These are phyloP conservation scores for Coccomyxa sp. DNA, from an alignment of 139 green algal genomes.

Conservation along the genomic window DNA sequence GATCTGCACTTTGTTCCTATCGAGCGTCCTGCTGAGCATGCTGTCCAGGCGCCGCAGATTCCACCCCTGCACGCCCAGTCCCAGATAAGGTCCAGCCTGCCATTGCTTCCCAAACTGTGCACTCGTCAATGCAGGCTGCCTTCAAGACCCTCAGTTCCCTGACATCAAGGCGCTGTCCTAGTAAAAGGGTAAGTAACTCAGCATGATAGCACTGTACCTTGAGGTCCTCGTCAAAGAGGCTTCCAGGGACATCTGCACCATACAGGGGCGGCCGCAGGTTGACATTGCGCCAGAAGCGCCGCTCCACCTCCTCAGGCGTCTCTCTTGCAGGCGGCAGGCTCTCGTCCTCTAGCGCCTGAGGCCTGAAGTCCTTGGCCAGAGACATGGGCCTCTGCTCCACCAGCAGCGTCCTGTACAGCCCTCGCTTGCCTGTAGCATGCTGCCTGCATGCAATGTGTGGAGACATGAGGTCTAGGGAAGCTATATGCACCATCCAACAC, in stretches of 20 bases:
- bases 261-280: slow-evolving; percentile 70
- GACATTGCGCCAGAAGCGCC: slow-evolving; percentile 75
- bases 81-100: too few relatives aligned
- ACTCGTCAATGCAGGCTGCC: too few relatives aligned
- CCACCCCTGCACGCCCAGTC: slow-evolving; percentile 48
- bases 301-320: slow-evolving; percentile 41
- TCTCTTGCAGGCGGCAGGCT: slow-evolving; percentile 12
- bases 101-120: too few relatives aligned
- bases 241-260: slow-evolving; percentile 71
- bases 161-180: too few relatives aligned
- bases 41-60: slow-evolving; percentile 67
- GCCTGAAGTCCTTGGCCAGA: slow-evolving; percentile 45
- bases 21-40: slow-evolving; percentile 60
- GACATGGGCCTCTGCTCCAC: slow-evolving; percentile 63
- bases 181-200: neutral
- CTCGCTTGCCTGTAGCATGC: slow-evolving; percentile 62
- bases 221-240: slow-evolving; percentile 63
- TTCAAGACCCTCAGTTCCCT: too few relatives aligned
- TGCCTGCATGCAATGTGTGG: too few relatives aligned
- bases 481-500: too few relatives aligned
- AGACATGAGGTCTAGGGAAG: too few relatives aligned
- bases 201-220: slow-evolving; percentile 10
- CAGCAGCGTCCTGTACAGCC: slow-evolving; percentile 69
- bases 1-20: slow-evolving; percentile 36
- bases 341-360: slow-evolving; percentile 10